phyloP scores from a whole-genome alignment of 805 yeast species.

The Citeromyces nyonsensis region DNA sequence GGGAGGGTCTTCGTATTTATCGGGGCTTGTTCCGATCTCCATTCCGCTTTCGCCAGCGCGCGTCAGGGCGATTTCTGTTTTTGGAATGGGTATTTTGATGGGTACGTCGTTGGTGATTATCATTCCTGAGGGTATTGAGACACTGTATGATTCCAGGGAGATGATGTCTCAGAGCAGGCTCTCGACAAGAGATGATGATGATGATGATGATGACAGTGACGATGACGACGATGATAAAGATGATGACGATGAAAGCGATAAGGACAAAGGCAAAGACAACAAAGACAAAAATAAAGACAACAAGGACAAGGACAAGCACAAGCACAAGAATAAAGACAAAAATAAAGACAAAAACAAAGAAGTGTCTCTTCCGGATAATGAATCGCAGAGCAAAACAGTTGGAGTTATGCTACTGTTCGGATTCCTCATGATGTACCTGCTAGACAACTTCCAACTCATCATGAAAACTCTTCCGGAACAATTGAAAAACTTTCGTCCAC shows the following conservation, averaged over 20 bases:
- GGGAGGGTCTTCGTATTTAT: conserved; percentile 8
- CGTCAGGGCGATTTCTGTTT: conserved; percentile 24
- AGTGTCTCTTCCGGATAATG: conserved; percentile 5
- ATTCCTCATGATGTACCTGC: conserved; percentile 31
- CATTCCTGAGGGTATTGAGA: conserved; percentile 51
- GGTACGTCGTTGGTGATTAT: conserved; percentile 45
- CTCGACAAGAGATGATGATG: too few relatives aligned
- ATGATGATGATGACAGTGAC: too few relatives aligned
- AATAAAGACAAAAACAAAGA: too few relatives aligned
- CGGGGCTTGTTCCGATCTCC: conserved; percentile 13
- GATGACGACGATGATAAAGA: too few relatives aligned
- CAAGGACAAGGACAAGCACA: too few relatives aligned
- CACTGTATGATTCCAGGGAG: conserved; percentile 11
- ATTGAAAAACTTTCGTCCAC: conserved; percentile 1
- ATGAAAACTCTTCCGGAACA: too few relatives aligned
- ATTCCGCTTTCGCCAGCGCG: conserved; percentile 9
- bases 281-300: too few relatives aligned
- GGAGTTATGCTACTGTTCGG: conserved; percentile 39
- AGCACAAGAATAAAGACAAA: background rate
- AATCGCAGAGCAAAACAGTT: conserved; percentile 13
- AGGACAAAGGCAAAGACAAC: too few relatives aligned
- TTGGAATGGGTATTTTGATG: conserved; percentile 45
- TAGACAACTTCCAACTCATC: conserved; percentile 21
- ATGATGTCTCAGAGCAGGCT: background rate
- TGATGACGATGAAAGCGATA: too few relatives aligned